phyloP scores from a whole-genome alignment of 2,329 filamentous ascomycete species.

The Penicillium sp. region DNA sequence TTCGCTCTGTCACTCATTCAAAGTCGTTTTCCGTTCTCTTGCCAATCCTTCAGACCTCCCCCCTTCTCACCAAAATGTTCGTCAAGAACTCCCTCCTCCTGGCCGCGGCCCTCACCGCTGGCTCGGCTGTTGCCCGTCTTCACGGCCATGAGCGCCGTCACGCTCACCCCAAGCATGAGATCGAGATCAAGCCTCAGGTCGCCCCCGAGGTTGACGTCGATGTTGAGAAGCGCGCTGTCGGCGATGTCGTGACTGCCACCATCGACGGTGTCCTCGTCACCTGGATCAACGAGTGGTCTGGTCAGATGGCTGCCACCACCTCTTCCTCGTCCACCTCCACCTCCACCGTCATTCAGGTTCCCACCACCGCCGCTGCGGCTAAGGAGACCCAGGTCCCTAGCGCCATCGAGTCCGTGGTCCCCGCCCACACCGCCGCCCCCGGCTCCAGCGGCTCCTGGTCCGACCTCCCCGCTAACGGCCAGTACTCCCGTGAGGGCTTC shows the following conservation, averaged over 20 bases:
- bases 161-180: slow-evolving; percentile 23
- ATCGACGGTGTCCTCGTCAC: slow-evolving; percentile 37
- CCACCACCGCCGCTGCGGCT: slow-evolving; percentile 11
- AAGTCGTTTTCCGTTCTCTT: slow-evolving; percentile 14
- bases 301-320: slow-evolving; percentile 12
- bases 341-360: slow-evolving; percentile 13
- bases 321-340: slow-evolving; percentile 21
- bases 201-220: not conserved
- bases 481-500: slow-evolving; percentile 34
- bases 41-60: slow-evolving; percentile 19
- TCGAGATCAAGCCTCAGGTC: slow-evolving; percentile 3
- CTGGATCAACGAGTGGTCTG: slow-evolving; percentile 41
- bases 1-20: slow-evolving; percentile 28
- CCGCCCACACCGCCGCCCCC: slow-evolving; percentile 1
- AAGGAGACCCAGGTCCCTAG: not conserved
- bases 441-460: slow-evolving; percentile 25
- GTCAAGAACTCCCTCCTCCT: slow-evolving; percentile 41
- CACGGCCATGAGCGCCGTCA: slow-evolving; percentile 44
- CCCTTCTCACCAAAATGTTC: slow-evolving; percentile 33
- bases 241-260: slow-evolving; percentile 34
- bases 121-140: slow-evolving; percentile 37
- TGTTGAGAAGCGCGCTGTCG: slow-evolving; percentile 35
- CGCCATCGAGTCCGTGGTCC: slow-evolving; percentile 17
- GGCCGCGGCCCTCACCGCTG: slow-evolving; percentile 39
- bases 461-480: slow-evolving; percentile 20